Base-by-base conservation (phyloP, 805 yeast species). In the Nakazawaea ernobii region DNA sequence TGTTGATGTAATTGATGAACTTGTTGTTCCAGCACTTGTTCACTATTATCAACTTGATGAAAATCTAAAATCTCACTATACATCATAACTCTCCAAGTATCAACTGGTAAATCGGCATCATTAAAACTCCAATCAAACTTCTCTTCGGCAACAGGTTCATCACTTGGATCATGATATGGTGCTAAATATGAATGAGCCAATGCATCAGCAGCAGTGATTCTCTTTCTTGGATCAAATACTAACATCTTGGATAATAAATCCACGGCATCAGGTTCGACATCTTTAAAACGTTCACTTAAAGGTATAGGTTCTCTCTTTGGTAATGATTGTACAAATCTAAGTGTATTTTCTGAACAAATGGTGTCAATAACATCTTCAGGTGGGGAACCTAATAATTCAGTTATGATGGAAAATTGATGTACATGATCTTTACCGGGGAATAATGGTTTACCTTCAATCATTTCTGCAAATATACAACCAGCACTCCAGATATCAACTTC, bases 31-130 rank as follows among this genome's bases (percentile, higher is more conserved):
- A 39, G 42, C 35, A 39, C 42, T 57, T 32, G 37, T 20, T 40
- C 42, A 28, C 37, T 35, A 35, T 72, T 85, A 38, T 83, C 91
- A 50, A 86, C 87, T 65, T 90, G 95, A 67, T 92, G 98, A 77
- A 90, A 92, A 64, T 92, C 97, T 55, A 94, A 73, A 52, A 92
- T 94, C 68, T 92, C 99, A 45, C 95, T 85, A 69, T 94, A 94
- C 96, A 94, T 92, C 98, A 94, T 92, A 15, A 90, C 96, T 70
- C 96, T 82, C 99, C 99, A 92, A 11, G 97, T 89, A 60, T 94
- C 98, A 14, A 94, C 94, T 3, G 98, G 97, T 58, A 92, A 75
- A 66, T 92, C 99, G 0, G 97, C 98, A 57, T 95, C 98, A 65
- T 94, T 92, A 67, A 92, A 92, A 59, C 94, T 84, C 99, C 99